Evolutionary conservation across 306 rosid species (phyloP), one percentile per base, ranked within the genome.

Genomic region (Ceratonia siliqua): DNA sequence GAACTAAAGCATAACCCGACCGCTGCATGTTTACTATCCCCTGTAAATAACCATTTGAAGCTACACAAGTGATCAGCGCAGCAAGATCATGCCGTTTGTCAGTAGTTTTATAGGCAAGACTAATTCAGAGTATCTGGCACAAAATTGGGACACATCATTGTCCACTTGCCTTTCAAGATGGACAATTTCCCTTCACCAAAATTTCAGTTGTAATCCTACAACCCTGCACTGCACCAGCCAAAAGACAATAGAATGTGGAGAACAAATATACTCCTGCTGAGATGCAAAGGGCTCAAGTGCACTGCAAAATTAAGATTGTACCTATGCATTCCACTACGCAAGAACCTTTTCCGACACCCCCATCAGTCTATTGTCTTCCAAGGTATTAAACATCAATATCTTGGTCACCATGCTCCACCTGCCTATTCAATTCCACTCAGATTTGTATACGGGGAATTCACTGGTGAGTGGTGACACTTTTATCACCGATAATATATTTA

Each of bases 291-390:
- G 35, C 2, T 30, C 18, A 21, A 54, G 62, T 50, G 57, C 78
- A 33, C 35, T 2, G 24, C 58, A 63, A 25, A 30, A 53, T 71
- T 21, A 71, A 30, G 43, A 33, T 21, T 33, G 22, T 30, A 17
- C 72, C 54, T 21, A 62, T 12, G 57, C 70, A 66, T 77, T 68
- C 46, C 35, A 56, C n/a, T 22, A 30, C 24, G 18, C 71, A 59
- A 30, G 61, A 39, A 59, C 62, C 42, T 39, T 53, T 35, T 68
- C 75, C 14, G 20, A 49, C n/a, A 9, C 36, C 32, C 13, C 41
- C 17, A 14, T 17, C 11, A 32, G 13, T 61, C 68, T 41, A 30
- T 68, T 41, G 43, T 18, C 69, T 17, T 62, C 49, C 59, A 53
- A 22, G 12, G 76, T 20, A 24, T 27, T 43, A 15, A 43, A 28